phyloP scores from a whole-genome alignment of 192 early-diverging fungal genomes.

The Entomortierella lignicola region DNA sequence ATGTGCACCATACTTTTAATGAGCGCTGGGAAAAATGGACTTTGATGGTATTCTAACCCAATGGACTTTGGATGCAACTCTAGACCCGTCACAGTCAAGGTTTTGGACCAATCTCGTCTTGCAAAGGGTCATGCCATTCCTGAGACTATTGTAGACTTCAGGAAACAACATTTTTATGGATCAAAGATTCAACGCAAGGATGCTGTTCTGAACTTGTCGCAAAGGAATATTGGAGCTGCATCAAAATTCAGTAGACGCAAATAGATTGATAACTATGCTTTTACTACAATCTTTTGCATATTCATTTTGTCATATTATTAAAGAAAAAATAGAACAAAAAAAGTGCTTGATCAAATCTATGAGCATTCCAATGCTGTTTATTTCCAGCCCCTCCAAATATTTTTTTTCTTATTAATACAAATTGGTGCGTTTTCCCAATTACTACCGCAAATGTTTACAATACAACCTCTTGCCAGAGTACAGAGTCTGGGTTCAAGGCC shows the following conservation, averaged over 20 bases:
- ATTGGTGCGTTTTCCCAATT: background rate
- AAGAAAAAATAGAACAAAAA: background rate
- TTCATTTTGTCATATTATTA: background rate
- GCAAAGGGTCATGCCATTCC: conserved; percentile 46
- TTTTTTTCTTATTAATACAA: conserved; percentile 1
- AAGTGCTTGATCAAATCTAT: too few relatives aligned
- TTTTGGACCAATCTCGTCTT: conserved; percentile 28
- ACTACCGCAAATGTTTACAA: conserved; percentile 7
- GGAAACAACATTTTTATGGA: conserved; percentile 41
- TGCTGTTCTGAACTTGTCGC: conserved; percentile 24
- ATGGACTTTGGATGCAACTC: background rate
- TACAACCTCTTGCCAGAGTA: conserved; percentile 65
- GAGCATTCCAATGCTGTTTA: too few relatives aligned
- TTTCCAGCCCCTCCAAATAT: too few relatives aligned
- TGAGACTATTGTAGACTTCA: conserved; percentile 43
- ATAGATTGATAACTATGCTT: background rate
- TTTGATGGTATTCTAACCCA: background rate
- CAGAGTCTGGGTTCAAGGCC: conserved; percentile 71
- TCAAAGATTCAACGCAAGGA: conserved; percentile 42
- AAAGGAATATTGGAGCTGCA: conserved; percentile 25
- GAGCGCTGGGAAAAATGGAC: background rate
- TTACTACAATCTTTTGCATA: background rate
- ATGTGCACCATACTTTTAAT: background rate
- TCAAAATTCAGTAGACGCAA: conserved; percentile 32
- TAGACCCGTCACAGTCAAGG: conserved; percentile 53